Percentiles rank a stretch among this genome's conserved stretches.
Evolutionary conservation across 169 alveolate species (phyloP).

Genomic region (Eimeria necatrix): DNA sequence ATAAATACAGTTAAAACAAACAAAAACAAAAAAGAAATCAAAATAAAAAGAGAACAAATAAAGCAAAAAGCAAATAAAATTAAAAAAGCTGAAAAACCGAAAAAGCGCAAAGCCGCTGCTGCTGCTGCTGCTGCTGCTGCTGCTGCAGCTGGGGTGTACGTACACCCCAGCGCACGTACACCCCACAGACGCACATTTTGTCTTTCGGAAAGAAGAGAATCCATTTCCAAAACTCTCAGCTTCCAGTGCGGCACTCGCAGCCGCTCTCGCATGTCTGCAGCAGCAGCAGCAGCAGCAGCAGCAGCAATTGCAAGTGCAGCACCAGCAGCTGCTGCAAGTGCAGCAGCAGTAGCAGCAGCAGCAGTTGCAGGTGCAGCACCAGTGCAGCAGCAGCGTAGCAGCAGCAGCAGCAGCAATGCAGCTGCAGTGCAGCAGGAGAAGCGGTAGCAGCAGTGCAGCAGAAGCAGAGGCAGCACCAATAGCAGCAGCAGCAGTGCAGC

Average conservation of each 20-base stretch:
- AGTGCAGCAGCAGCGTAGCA: not conserved
- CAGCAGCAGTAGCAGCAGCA: constrained; percentile 13
- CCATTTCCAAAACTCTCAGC: not conserved
- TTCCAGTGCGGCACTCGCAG: constrained; percentile 49
- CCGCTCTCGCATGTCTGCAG: constrained; percentile 53
- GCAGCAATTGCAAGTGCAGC: constrained; percentile 44
- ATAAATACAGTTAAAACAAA: no score
- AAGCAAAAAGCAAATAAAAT: no score
- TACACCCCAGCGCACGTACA: not conserved
- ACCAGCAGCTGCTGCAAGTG: not conserved
- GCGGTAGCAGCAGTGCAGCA: not conserved
- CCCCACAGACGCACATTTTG: not conserved
- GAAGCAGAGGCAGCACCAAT: not conserved
- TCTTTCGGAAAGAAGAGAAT: not conserved
- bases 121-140: no score
- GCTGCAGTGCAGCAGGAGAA: no score
- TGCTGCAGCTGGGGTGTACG: not conserved
- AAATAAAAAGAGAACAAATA: no score
- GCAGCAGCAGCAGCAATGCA: constrained; percentile 24
- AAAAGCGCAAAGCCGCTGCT: not conserved
- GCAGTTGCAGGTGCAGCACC: not conserved
- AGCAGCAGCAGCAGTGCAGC: not conserved
- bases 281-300: constrained; percentile 24
- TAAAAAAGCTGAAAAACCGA: not conserved
- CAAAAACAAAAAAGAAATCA: no score